Conservation (phyloP, 352 stramenopile genomes). For the Thraustotheca clavata region DNA sequence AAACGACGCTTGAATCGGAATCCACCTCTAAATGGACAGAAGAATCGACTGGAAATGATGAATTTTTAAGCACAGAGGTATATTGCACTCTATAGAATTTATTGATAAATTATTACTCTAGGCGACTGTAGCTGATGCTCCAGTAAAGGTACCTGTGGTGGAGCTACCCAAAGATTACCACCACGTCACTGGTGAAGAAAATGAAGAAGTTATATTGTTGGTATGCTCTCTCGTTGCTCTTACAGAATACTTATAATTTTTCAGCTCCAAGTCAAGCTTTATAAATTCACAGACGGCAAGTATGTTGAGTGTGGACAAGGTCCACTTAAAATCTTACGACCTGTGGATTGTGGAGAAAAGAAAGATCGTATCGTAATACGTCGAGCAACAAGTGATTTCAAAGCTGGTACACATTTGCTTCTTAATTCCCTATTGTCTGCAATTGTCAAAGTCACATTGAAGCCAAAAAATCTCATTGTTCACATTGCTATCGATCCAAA, state of each 20-base stretch:
- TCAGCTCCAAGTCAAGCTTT: conserved; percentile 14
- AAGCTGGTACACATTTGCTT: conserved; percentile 17
- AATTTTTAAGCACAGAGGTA: conserved; percentile 18
- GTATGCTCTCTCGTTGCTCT: not conserved
- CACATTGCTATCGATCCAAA: not conserved
- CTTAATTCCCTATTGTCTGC: conserved; percentile 11
- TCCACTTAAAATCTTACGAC: conserved; percentile 13
- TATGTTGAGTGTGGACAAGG: conserved; percentile 18
- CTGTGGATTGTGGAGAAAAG: not conserved
- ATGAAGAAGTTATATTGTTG: conserved; percentile 14
- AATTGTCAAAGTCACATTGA: not conserved
- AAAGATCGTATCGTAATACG: conserved; percentile 11
- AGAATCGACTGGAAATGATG: conserved; percentile 4
- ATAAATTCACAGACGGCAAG: conserved; percentile 10
- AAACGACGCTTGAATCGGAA: not conserved
- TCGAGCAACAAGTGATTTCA: conserved; percentile 20
- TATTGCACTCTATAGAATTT: not conserved
- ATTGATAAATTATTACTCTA: no score
- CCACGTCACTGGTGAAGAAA: conserved; percentile 17
- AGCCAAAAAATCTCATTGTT: conserved; percentile 15
- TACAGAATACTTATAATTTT: not conserved
- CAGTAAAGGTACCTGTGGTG: conserved; percentile 12
- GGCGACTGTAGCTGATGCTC: not conserved
- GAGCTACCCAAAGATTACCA: conserved; percentile 21
- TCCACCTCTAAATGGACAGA: conserved; percentile 11